Percentiles rank a stretch among this genome's conserved stretches.
These are phyloP conservation scores for Aspergillus ochraceoroseus DNA, from an alignment of 2,329 filamentous ascomycete genomes.

Conservation along the genomic window DNA sequence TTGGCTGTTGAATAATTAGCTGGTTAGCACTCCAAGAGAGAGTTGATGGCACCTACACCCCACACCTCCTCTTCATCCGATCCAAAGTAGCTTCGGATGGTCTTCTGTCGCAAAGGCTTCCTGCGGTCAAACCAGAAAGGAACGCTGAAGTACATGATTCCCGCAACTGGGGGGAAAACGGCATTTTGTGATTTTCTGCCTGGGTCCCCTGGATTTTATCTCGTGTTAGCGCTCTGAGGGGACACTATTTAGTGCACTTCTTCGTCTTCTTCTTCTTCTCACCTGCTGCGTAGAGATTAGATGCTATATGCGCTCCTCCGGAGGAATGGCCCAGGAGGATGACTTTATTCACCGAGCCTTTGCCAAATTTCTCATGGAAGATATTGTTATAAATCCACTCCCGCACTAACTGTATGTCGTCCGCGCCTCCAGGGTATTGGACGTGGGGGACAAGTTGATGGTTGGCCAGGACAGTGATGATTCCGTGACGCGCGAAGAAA, in stretches of 20 bases:
- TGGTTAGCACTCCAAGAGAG: background rate
- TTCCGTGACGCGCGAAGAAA: conserved; percentile 5
- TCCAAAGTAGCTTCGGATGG: conserved; percentile 2
- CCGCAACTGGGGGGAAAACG: conserved; percentile 7
- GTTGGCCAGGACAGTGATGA: conserved; percentile 5
- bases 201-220: conserved; percentile 2
- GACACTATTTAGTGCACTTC: too few relatives aligned
- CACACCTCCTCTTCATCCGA: conserved; percentile 9
- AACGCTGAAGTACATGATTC: conserved; percentile 8
- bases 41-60: conserved; percentile 1
- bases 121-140: conserved; percentile 9
- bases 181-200: background rate
- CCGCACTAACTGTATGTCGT: conserved; percentile 9
- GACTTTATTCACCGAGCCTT: background rate
- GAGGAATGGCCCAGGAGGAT: conserved; percentile 4
- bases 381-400: conserved; percentile 11
- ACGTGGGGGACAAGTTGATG: conserved; percentile 10
- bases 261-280: background rate
- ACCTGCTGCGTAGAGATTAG: conserved; percentile 6
- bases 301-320: conserved; percentile 4
- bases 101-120: conserved; percentile 4
- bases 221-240: too few relatives aligned
- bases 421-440: conserved; percentile 7
- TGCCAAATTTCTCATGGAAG: background rate
- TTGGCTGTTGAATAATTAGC: background rate